phyloP scores from a whole-genome alignment of 2,329 filamentous ascomycete genomes.

The Pezicula rhizophila region DNA sequence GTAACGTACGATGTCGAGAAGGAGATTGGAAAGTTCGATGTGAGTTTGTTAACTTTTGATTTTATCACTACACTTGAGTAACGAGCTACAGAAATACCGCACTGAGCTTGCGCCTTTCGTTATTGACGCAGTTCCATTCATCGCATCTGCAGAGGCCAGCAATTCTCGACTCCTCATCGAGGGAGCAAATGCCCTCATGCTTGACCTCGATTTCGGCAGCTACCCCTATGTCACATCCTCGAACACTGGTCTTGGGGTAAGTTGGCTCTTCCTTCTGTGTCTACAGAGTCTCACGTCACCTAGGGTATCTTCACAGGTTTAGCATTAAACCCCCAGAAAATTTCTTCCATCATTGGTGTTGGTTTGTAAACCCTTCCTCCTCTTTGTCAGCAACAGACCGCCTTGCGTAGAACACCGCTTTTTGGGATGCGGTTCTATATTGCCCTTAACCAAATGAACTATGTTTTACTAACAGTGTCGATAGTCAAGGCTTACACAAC shows the following conservation, averaged over 20 bases:
- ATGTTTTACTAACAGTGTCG: too few relatives aligned
- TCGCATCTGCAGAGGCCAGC: slow-evolving; percentile 52
- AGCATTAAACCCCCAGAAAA: slow-evolving; percentile 52
- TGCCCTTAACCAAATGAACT: too few relatives aligned
- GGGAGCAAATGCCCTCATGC: slow-evolving; percentile 61
- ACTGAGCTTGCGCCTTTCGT: slow-evolving; percentile 52
- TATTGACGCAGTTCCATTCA: slow-evolving; percentile 57
- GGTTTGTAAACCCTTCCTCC: slow-evolving; percentile 13
- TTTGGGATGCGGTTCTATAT: too few relatives aligned
- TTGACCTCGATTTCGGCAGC: slow-evolving; percentile 53
- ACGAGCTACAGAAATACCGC: slow-evolving; percentile 36
- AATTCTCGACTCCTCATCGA: slow-evolving; percentile 60
- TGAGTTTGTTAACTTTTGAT: too few relatives aligned
- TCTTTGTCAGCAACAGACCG: too few relatives aligned
- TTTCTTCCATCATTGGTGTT: slow-evolving; percentile 56
- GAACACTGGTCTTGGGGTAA: slow-evolving; percentile 53
- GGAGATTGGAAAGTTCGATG: slow-evolving; percentile 56
- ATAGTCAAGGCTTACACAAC: slow-evolving; percentile 58
- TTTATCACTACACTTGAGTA: too few relatives aligned
- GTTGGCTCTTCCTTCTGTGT: slow-evolving; percentile 51
- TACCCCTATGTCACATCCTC: slow-evolving; percentile 58
- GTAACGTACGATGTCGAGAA: slow-evolving; percentile 61
- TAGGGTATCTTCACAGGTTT: slow-evolving; percentile 55
- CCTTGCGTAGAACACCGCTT: too few relatives aligned
- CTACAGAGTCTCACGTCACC: neutral